phyloP scores from a whole-genome alignment of 495 filamentous ascomycete species.

The Xylaria palmicola region DNA sequence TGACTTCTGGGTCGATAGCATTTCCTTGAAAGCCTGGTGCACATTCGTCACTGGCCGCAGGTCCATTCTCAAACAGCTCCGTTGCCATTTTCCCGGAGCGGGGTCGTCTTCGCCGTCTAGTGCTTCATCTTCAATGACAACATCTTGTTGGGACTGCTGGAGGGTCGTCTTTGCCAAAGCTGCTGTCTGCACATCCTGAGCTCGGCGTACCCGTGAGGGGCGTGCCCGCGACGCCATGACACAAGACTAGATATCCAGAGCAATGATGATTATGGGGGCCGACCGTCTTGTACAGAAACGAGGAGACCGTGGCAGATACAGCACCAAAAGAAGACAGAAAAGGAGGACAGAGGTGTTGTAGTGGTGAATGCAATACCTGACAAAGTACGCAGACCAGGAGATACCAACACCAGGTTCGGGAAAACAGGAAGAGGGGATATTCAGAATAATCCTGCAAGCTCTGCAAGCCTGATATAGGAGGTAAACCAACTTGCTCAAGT shows the following conservation, averaged over 20 bases:
- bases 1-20: conserved; percentile 16
- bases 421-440: background rate
- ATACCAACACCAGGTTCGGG: background rate
- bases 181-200: too few species aligned
- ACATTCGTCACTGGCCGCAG: conserved; percentile 27
- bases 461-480: background rate
- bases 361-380: background rate
- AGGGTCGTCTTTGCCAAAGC: too few species aligned
- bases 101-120: background rate
- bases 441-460: background rate
- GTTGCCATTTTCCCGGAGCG: background rate
- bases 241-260: background rate
- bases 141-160: too few species aligned
- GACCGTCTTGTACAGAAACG: background rate
- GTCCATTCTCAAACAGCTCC: conserved; percentile 3
- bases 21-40: conserved; percentile 33
- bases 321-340: background rate
- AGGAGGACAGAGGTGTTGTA: background rate
- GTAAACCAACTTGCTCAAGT: background rate
- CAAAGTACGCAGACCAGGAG: background rate
- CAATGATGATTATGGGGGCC: background rate
- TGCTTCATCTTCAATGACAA: too few species aligned
- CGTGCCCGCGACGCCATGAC: conserved; percentile 5
- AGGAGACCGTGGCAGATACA: too few species aligned
- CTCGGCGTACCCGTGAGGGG: background rate